Evolutionary conservation across 495 filamentous ascomycete species (phyloP).

Genomic region (Clohesyomyces aquaticus): DNA sequence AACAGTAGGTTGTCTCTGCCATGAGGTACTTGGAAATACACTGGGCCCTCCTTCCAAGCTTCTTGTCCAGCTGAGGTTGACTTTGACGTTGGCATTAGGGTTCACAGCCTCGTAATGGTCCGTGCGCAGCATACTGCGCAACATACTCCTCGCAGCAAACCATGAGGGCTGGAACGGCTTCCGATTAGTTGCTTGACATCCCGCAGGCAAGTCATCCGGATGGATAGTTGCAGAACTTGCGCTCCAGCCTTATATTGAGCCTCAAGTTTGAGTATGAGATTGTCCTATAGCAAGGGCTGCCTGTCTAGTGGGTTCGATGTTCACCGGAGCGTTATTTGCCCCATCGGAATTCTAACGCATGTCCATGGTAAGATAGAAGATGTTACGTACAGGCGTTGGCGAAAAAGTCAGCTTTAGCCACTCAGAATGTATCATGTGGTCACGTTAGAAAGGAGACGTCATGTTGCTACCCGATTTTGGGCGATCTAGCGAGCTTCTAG

Average conservation of each 20-base stretch:
- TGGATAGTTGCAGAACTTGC: background rate
- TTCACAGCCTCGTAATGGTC: too few species aligned
- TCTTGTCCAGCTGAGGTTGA: too few species aligned
- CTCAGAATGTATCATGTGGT: slow-evolving; percentile 2
- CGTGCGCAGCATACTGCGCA: too few species aligned
- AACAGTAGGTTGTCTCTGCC: too few species aligned
- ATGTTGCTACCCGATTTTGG: background rate
- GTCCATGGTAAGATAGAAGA: background rate
- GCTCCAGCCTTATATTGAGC: background rate
- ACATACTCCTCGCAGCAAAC: too few species aligned
- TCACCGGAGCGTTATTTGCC: background rate
- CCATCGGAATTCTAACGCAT: background rate
- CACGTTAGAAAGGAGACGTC: background rate
- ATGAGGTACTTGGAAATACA: too few species aligned
- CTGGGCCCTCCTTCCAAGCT: too few species aligned
- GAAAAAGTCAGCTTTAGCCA: background rate
- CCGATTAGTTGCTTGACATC: too few species aligned
- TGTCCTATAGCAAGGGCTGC: background rate
- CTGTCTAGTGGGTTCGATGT: background rate
- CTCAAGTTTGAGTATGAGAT: background rate
- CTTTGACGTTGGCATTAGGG: too few species aligned
- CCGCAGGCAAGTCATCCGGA: too few species aligned
- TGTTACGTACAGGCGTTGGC: background rate
- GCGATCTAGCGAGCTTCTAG: background rate
- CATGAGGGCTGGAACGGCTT: too few species aligned